These are phyloP conservation scores for Plasmodium gonderi DNA, from an alignment of 169 alveolate species.

Conservation along the genomic window DNA sequence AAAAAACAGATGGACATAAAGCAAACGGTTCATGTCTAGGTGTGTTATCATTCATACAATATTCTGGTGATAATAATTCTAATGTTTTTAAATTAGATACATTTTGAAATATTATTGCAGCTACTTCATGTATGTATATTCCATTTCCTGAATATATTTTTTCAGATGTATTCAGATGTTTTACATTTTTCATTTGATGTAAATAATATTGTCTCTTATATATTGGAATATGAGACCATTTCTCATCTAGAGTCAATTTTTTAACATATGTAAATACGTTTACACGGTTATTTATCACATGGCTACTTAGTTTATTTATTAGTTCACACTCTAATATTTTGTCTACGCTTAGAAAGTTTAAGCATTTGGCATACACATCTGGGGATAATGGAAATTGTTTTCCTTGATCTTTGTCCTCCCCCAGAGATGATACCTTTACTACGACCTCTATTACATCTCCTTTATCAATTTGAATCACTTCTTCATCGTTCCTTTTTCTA, in stretches of 20 bases:
- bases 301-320: constrained; percentile 31
- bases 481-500: background rate
- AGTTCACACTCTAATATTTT: constrained; percentile 46
- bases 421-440: no score
- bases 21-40: constrained; percentile 75
- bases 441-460: no score
- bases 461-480: no score
- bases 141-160: constrained; percentile 66
- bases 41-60: constrained; percentile 67
- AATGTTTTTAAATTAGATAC: constrained; percentile 51
- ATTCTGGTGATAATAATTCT: constrained; percentile 71
- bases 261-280: constrained; percentile 55
- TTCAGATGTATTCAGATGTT: constrained; percentile 63
- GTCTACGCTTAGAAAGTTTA: constrained; percentile 35
- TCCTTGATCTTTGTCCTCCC: no score
- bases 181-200: constrained; percentile 65
- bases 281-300: constrained; percentile 47
- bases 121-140: constrained; percentile 73
- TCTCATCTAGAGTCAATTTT: constrained; percentile 41
- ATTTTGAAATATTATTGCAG: constrained; percentile 72
- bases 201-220: constrained; percentile 71
- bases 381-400: constrained; percentile 22
- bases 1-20: constrained; percentile 52
- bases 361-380: constrained; percentile 51
- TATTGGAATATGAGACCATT: constrained; percentile 60